Base-by-base conservation (phyloP, 352 stramenopile species). In the Phytophthora rubi region DNA sequence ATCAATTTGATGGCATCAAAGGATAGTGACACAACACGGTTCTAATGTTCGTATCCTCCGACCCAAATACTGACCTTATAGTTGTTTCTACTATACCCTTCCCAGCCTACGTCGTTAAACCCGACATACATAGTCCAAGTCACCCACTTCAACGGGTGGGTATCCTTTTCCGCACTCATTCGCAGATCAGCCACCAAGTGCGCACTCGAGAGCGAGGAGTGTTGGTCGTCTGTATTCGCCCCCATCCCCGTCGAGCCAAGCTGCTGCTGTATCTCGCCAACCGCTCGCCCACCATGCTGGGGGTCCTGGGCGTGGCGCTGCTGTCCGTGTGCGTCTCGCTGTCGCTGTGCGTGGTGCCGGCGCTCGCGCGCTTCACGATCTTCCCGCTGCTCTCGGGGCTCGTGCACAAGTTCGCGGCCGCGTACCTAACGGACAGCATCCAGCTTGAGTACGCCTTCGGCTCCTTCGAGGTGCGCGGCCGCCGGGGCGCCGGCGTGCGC, bases 321-420 rank as follows among this genome's bases (percentile, higher is more conserved):
- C 30, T 90, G 37, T 82, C 76, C 51, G 75, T 90, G 53, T 72
- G 83, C 52, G 72, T 91, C 55, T 83, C 83, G 39, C 72, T 91
- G 44, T 91, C 80, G 63, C 77, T 89, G 16, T 91, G 83, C 59
- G 76, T 89, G 21, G 80, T 91, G 70, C 83, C 83, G 28, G 71
- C 75, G 30, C 63, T 91, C 30, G 83, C 83, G 30, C 80, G 80
- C 53, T 64, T 70, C 67, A 91, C 83, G 13, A 61, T 91, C 51
- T 91, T 91, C 58, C 83, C 83, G 53, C 52, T 89, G 44, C 59
- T 91, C 55, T 81, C 83, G 33, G 75, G 55, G 49, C 73, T 91
- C 32, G 66, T 91, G 33, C 80, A 89, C 76, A 82, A 81, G 59
- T 76, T 86, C 63, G 70, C 77, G 53, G 71, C 76, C 16, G 70